Conservation (phyloP, 2,329 filamentous ascomycete genomes). For the Colletotrichum lentis region DNA sequence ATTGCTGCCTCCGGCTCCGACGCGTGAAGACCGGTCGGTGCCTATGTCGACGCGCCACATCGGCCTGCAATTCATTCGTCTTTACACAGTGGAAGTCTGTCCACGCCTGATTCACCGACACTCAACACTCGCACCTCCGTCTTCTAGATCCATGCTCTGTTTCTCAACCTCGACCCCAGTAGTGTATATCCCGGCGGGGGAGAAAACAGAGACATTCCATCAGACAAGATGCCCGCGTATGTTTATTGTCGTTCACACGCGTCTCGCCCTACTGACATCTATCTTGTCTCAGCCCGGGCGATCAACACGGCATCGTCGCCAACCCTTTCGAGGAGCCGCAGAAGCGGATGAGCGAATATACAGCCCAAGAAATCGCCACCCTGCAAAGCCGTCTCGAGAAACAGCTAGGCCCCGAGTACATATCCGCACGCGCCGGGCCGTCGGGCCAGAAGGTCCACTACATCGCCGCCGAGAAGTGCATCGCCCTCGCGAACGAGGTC, state of each 20-base stretch:
- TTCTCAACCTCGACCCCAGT: background rate
- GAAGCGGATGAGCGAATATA: conserved; percentile 79
- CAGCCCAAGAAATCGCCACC: conserved; percentile 88
- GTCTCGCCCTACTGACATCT: conserved; percentile 37
- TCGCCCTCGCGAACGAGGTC: conserved; percentile 91
- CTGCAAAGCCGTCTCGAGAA: conserved; percentile 87
- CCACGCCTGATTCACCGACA: background rate
- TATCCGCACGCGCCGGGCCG: conserved; percentile 84
- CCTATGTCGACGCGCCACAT: conserved; percentile 24
- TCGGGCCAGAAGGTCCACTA: conserved; percentile 91
- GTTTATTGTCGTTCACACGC: conserved; percentile 39
- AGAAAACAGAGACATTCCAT: background rate
- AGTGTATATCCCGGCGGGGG: background rate
- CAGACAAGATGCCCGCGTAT: conserved; percentile 55
- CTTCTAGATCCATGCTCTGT: background rate
- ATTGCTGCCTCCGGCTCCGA: conserved; percentile 24
- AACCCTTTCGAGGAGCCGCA: conserved; percentile 85
- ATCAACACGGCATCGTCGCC: conserved; percentile 67
- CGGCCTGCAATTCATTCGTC: background rate
- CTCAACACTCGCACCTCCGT: background rate
- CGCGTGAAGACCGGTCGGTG: conserved; percentile 20
- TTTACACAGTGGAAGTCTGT: conserved; percentile 3
- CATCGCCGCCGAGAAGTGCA: conserved; percentile 94
- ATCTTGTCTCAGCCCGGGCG: conserved; percentile 64
- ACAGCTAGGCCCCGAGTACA: conserved; percentile 94